A percentile compares a stretch with the other conserved stretches of the same genome.
Evolutionary conservation across 768 basidiomycete genomes (phyloP).

Genomic region (Tubosaeta brunneosetosa): DNA sequence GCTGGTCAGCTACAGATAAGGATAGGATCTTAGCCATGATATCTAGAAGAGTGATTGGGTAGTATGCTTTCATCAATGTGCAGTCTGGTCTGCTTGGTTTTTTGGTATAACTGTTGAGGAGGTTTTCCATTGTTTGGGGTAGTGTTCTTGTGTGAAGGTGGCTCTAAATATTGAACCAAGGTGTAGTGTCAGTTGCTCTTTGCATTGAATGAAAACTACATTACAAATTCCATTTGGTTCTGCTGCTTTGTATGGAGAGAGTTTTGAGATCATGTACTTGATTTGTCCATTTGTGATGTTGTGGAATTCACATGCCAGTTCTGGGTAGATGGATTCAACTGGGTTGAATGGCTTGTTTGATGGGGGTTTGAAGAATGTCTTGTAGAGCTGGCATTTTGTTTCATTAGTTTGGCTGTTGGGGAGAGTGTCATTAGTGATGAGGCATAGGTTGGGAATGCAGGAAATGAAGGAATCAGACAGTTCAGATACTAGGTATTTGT

Average conservation of each 20-base stretch:
- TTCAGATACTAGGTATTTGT: neutral
- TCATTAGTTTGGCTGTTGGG: conserved; percentile 9
- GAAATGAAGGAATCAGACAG: neutral
- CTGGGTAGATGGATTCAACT: conserved; percentile 2
- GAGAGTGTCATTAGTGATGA: too few species aligned
- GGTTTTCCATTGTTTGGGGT: neutral
- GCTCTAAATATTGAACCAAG: neutral
- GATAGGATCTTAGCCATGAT: neutral
- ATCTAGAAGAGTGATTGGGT: neutral
- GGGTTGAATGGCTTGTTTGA: too few species aligned
- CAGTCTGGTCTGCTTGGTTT: conserved; percentile 38
- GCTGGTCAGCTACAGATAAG: neutral
- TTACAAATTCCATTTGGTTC: neutral
- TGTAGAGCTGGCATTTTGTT: conserved; percentile 18
- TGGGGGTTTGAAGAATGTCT: conserved; percentile 21
- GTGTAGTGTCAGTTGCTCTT: neutral
- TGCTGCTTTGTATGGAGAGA: conserved; percentile 16
- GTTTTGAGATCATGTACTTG: neutral
- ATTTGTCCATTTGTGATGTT: conserved; percentile 16
- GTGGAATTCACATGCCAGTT: neutral
- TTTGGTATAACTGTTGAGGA: conserved; percentile 24
- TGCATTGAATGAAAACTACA: neutral
- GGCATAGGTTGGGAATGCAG: neutral
- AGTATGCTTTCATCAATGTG: neutral
- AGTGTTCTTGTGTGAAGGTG: neutral